These are phyloP conservation scores for Tetrahymena malaccensis DNA, from an alignment of 73 alveolate species.

Conservation along the genomic window DNA sequence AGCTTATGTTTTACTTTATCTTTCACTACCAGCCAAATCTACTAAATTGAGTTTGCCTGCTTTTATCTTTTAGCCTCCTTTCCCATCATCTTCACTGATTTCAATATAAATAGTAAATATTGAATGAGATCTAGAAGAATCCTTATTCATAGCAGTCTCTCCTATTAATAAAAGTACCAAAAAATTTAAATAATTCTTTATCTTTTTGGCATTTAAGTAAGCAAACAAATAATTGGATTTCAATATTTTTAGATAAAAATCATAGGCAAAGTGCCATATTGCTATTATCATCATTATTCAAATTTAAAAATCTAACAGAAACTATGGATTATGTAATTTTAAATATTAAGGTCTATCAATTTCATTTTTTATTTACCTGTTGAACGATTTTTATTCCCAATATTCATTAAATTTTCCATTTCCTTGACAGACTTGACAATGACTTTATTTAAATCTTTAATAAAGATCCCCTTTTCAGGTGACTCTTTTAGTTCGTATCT, in stretches of 20 bases:
- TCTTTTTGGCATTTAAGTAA: neutral
- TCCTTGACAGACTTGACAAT: conserved; percentile 54
- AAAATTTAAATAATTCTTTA: conserved; percentile 44
- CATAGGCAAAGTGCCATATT: too few species aligned
- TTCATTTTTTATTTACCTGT: conserved; percentile 66
- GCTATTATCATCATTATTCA: neutral
- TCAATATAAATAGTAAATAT: conserved; percentile 85
- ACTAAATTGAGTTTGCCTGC: conserved; percentile 89
- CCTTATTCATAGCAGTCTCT: conserved; percentile 87
- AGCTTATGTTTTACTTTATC: conserved; percentile 85
- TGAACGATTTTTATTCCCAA: conserved; percentile 74
- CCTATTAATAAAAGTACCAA: conserved; percentile 44
- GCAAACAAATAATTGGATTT: too few species aligned
- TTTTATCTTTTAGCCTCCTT: conserved; percentile 66
- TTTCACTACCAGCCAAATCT: conserved; percentile 93
- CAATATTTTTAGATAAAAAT: too few species aligned
- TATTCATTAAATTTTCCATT: conserved; percentile 60
- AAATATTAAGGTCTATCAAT: neutral
- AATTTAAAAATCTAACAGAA: conserved; percentile 46
- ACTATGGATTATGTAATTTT: conserved; percentile 49
- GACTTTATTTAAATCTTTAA: conserved; percentile 51
- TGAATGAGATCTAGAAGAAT: conserved; percentile 84
- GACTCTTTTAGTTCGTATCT: conserved; percentile 82
- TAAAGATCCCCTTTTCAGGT: conserved; percentile 83
- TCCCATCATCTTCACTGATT: conserved; percentile 59